phyloP scores from a whole-genome alignment of 768 basidiomycete species.

The Gyrodon lividus region DNA sequence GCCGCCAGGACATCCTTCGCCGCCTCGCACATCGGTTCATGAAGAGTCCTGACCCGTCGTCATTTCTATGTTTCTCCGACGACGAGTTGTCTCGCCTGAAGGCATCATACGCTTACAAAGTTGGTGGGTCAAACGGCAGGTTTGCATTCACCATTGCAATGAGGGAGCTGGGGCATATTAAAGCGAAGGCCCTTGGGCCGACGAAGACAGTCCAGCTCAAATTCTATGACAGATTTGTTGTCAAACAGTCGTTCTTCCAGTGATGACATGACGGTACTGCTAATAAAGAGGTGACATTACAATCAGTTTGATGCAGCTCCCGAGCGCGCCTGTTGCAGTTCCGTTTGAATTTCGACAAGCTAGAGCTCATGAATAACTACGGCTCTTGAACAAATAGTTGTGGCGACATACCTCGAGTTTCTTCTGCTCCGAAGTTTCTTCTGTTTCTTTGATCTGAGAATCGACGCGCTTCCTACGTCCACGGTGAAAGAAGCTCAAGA shows the following conservation, averaged over 20 bases:
- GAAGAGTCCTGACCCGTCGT: constrained; percentile 31
- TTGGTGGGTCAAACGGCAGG: constrained; percentile 32
- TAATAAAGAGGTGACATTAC: neutral
- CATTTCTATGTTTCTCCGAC: constrained; percentile 23
- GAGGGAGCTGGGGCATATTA: constrained; percentile 52
- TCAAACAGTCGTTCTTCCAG: constrained; percentile 24
- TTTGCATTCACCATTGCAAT: constrained; percentile 59
- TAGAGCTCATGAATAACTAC: constrained; percentile 29
- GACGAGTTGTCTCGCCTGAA: constrained; percentile 37
- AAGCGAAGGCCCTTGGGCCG: constrained; percentile 42
- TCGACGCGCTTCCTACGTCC: constrained; percentile 73
- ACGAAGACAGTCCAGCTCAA: constrained; percentile 39
- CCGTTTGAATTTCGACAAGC: constrained; percentile 68
- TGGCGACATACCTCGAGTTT: constrained; percentile 63
- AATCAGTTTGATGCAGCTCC: constrained; percentile 7
- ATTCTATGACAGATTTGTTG: constrained; percentile 44
- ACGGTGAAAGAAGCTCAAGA: constrained; percentile 7
- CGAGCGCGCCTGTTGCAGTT: constrained; percentile 45
- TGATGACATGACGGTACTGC: neutral
- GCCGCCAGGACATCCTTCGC: constrained; percentile 48
- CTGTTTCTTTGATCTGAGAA: constrained; percentile 73
- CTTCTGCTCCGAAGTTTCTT: constrained; percentile 75
- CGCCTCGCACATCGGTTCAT: constrained; percentile 42
- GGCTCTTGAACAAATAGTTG: neutral
- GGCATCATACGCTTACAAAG: constrained; percentile 52